These are phyloP conservation scores for Starmerella bombi DNA, from an alignment of 805 yeast species.

Conservation along the genomic window DNA sequence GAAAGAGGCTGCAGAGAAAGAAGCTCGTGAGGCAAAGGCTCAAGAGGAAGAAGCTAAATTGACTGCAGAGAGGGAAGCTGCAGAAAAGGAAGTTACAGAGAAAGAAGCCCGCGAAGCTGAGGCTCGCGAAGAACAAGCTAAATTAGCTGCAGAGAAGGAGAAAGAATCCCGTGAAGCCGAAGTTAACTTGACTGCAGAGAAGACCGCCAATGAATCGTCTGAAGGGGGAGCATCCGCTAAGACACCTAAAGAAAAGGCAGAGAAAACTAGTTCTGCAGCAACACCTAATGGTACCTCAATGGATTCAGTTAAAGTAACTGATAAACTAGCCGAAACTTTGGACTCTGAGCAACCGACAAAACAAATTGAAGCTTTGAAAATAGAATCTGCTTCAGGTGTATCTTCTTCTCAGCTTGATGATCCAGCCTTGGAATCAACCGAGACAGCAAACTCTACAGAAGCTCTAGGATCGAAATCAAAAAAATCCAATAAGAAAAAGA, in stretches of 20 bases:
- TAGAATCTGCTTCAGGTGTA: background rate
- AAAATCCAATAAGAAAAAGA: conserved; percentile 7
- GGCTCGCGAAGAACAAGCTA: no score
- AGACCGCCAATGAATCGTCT: conserved; percentile 5
- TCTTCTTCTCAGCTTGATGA: background rate
- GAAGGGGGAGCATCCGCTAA: no score
- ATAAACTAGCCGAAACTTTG: background rate
- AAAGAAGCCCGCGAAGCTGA: conserved; percentile 4
- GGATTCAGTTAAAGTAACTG: background rate
- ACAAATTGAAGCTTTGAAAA: no score
- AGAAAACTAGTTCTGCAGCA: conserved; percentile 4
- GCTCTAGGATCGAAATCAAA: background rate
- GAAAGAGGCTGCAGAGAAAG: conserved; percentile 6
- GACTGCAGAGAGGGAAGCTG: conserved; percentile 8
- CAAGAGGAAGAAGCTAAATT: conserved; percentile 10
- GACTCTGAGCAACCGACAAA: no score
- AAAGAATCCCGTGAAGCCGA: conserved; percentile 3
- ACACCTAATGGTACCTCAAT: no score
- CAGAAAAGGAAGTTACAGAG: conserved; percentile 9
- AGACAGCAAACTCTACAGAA: no score
- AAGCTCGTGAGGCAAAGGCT: conserved; percentile 4
- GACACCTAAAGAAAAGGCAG: background rate
- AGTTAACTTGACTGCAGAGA: conserved; percentile 9
- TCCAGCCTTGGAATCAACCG: no score
- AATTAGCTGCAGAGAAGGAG: conserved; percentile 1